Evolutionary conservation across 2,329 filamentous ascomycete species (phyloP), one percentile per base, ranked within the genome.

Genomic region (Trichoderma sp.): DNA sequence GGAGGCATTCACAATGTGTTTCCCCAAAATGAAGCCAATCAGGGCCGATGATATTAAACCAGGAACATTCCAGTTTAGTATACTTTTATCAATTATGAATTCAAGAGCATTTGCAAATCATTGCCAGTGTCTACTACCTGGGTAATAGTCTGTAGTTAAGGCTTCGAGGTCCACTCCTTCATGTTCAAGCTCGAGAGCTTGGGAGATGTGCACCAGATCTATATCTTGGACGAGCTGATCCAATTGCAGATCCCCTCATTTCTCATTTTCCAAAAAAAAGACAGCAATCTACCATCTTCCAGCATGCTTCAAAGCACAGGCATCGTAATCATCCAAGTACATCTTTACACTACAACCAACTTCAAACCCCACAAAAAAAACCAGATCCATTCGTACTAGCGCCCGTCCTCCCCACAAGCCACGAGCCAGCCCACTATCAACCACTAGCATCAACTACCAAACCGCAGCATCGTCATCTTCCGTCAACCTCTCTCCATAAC

Each of bases 351-450:
- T 4, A 8, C 3, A 21, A 21, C 4, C 37, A 43, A 16, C 37
- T 43, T 43, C 39, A n/a, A 49, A 24, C 21, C 46, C 21, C 46
- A 24, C 21, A 24, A 49, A 7, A 49, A 49, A 5, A 49, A 49
- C 2, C 21, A 37, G 18, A 30, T 52, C 24, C 34, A 52, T 54
- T 10, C 16, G 30, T 21, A 21, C 49, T 56, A 65, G 61, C 39
- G 37, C 49, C 21, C 34, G 32, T 7, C 37, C 51, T 54, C 43
- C 63, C 63, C 61, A 66, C 63, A 28, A 65, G 61, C 61, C 61
- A 56, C 61, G 51, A 55, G 59, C 26, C 37, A 64, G 30, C 37
- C 61, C 51, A 65, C 61, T 46, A 34, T 21, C 26, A 28, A 49
- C 26, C 11, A 34, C 46, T n/a, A n/a, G n/a, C n/a, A n/a, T n/a